Evolutionary conservation across 2,329 filamentous ascomycete species (phyloP).

Genomic region (Zasmidium cellare): DNA sequence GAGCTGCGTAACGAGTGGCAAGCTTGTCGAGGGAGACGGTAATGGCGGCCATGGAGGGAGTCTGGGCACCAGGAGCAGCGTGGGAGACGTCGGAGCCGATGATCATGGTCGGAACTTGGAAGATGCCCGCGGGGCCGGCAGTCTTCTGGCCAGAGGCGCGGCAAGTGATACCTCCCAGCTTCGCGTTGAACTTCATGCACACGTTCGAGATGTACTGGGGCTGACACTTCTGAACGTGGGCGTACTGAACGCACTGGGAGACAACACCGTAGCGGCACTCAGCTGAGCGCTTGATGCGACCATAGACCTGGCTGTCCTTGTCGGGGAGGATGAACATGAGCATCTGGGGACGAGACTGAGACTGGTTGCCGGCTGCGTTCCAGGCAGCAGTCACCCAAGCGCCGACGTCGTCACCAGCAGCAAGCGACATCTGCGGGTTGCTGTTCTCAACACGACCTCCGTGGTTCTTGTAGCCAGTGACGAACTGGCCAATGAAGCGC

Average conservation of each 20-base stretch:
- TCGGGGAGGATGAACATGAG: slow-evolving; percentile 75
- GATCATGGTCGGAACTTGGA: slow-evolving; percentile 67
- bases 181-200: slow-evolving; percentile 94
- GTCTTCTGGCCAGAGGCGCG: slow-evolving; percentile 44
- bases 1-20: slow-evolving; percentile 74
- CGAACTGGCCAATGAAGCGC: slow-evolving; percentile 61
- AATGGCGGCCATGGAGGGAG: slow-evolving; percentile 79
- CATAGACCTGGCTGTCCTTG: slow-evolving; percentile 72
- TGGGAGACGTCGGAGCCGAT: slow-evolving; percentile 93
- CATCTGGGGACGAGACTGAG: slow-evolving; percentile 66
- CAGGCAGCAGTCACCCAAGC: slow-evolving; percentile 47
- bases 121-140: slow-evolving; percentile 32
- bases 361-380: slow-evolving; percentile 55
- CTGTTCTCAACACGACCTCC: slow-evolving; percentile 57
- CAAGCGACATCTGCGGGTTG: slow-evolving; percentile 46
- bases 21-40: slow-evolving; percentile 75
- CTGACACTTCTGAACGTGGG: slow-evolving; percentile 68
- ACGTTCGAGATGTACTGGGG: slow-evolving; percentile 92
- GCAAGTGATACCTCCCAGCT: slow-evolving; percentile 80
- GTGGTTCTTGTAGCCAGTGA: slow-evolving; percentile 60
- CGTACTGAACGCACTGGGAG: slow-evolving; percentile 76
- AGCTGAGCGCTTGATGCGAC: slow-evolving; percentile 82
- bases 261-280: slow-evolving; percentile 84
- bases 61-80: slow-evolving; percentile 64
- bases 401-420: slow-evolving; percentile 29